Base-by-base conservation (phyloP, 805 yeast genomes). In the Ogataea saltuana region DNA sequence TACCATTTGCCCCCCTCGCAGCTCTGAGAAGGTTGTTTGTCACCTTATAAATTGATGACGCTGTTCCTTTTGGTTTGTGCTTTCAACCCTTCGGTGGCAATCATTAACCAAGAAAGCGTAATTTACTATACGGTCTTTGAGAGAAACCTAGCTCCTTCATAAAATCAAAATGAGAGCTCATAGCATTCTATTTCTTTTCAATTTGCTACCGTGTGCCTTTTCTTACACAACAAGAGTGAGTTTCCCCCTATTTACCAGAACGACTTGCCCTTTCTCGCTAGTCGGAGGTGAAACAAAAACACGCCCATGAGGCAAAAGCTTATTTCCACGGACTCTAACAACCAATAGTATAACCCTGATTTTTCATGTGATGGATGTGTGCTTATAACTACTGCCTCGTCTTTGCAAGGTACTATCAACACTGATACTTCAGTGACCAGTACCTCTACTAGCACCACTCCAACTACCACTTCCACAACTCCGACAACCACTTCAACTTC, bases 281-380 rank as follows among this genome's bases (percentile, higher is more conserved):
- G n/a, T n/a, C n/a, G n/a, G n/a, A n/a, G n/a, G n/a, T n/a, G n/a
- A n/a, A 22, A 19, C 19, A 9, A 17, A 6, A 25, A 25, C 10
- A 25, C 28, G 10, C 10, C 10, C 28, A 25, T 10, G 6, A 6
- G 6, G 12, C 10, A 16, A 21, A n/a, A n/a, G n/a, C n/a, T n/a
- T n/a, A n/a, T n/a, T n/a, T n/a, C n/a, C n/a, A n/a, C n/a, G n/a
- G n/a, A n/a, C n/a, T n/a, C n/a, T n/a, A n/a, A n/a, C n/a, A n/a
- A n/a, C n/a, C n/a, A n/a, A n/a, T n/a, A 59, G 63, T 54, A 40
- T 20, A 58, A 60, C 31, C 33, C 61, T 4, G 66, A 54, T 10
- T 60, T 61, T 34, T 33, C 51, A 4, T 59, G 64, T 40, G 58
- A 44, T 40, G 59, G 61, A 2, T 58, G 64, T 38, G 40, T 50